These are phyloP conservation scores for Fusarium sp. DNA, from an alignment of 2,329 filamentous ascomycete genomes.

Conservation along the genomic window DNA sequence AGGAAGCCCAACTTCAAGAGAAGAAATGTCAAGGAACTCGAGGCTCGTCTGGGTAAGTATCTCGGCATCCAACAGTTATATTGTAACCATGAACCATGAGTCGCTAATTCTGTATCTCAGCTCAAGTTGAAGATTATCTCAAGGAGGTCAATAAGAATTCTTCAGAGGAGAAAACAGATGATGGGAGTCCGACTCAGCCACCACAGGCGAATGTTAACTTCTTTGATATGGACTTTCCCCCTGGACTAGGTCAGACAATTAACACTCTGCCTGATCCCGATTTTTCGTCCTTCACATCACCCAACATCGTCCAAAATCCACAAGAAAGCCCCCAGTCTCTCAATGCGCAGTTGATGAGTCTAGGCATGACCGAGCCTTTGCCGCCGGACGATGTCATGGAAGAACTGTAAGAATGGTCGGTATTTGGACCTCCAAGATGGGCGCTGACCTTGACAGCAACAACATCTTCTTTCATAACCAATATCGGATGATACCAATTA, in stretches of 20 bases:
- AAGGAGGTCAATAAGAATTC: slow-evolving; percentile 66
- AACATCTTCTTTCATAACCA: slow-evolving; percentile 79
- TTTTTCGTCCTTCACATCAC: slow-evolving; percentile 24
- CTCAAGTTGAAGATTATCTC: slow-evolving; percentile 83
- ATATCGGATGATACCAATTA: slow-evolving; percentile 76
- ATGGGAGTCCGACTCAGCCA: slow-evolving; percentile 38
- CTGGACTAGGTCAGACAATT: not conserved
- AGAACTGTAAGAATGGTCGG: slow-evolving; percentile 69
- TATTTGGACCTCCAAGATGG: not conserved
- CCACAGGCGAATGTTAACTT: slow-evolving; percentile 21
- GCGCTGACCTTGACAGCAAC: slow-evolving; percentile 59
- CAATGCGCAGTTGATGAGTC: slow-evolving; percentile 67
- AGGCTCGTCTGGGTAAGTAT: slow-evolving; percentile 88
- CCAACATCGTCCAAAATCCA: slow-evolving; percentile 15
- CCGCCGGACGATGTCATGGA: slow-evolving; percentile 83
- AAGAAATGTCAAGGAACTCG: slow-evolving; percentile 89
- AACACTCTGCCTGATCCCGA: slow-evolving; percentile 8
- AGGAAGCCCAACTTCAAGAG: slow-evolving; percentile 89
- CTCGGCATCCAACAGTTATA: slow-evolving; percentile 23
- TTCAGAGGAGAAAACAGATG: slow-evolving; percentile 37
- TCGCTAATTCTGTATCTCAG: slow-evolving; percentile 51
- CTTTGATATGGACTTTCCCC: slow-evolving; percentile 8
- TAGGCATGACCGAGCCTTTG: slow-evolving; percentile 84
- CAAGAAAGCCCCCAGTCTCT: slow-evolving; percentile 16
- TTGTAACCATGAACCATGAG: not conserved